Conservation (phyloP, 768 basidiomycete species). For the Suillus occidentalis region DNA sequence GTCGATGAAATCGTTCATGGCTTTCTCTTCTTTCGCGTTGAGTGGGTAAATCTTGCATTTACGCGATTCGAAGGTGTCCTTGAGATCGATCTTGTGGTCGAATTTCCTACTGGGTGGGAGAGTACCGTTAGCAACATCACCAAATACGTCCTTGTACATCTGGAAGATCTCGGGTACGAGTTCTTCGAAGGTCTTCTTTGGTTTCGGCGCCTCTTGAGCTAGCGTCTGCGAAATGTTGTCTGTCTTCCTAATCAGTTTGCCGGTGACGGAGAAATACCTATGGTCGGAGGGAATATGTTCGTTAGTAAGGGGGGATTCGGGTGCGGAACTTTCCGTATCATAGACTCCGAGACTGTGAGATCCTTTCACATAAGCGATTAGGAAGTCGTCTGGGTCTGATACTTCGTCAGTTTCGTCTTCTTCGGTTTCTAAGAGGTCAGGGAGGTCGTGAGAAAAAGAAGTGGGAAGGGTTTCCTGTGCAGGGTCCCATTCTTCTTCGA, state of each 20-base stretch:
- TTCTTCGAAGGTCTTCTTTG: neutral
- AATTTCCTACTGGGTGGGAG: neutral
- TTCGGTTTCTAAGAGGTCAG: too few relatives aligned
- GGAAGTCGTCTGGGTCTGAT: too few relatives aligned
- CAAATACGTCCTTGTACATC: neutral
- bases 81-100: neutral
- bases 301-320: too few relatives aligned
- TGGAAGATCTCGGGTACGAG: neutral
- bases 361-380: too few relatives aligned
- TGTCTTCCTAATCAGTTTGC: neutral
- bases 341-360: too few relatives aligned
- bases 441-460: too few relatives aligned
- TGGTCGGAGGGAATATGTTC: too few relatives aligned
- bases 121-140: neutral
- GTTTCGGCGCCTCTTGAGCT: neutral
- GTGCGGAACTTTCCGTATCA: too few relatives aligned
- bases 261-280: too few relatives aligned
- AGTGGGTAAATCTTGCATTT: neutral
- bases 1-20: constrained; percentile 8
- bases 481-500: neutral
- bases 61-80: neutral
- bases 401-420: too few relatives aligned
- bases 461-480: too few relatives aligned
- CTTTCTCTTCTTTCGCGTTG: neutral
- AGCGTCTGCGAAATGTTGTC: neutral